Evolutionary conservation across 208 protist species (phyloP).

Genomic region (Borovskyia barvae): DNA sequence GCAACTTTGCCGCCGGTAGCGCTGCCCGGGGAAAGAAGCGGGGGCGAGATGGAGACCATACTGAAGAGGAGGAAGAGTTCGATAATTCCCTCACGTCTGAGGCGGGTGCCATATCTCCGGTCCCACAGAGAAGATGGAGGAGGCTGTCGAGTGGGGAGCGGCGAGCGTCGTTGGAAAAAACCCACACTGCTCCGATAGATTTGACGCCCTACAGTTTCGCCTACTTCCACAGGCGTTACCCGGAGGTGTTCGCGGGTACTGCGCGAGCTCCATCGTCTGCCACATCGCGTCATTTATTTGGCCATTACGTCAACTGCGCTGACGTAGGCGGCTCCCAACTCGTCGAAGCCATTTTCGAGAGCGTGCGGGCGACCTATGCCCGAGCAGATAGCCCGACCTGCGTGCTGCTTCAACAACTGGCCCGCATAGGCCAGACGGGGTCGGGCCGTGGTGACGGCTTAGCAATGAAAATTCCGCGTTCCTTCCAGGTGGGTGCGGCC

Average conservation of each 20-base stretch:
- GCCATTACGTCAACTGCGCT: constrained; percentile 84
- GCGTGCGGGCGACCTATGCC: constrained; percentile 31
- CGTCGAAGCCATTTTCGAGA: constrained; percentile 37
- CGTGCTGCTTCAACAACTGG: constrained; percentile 27
- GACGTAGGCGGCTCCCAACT: constrained; percentile 52
- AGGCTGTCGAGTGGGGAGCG: too few relatives aligned
- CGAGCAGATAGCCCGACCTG: constrained; percentile 35
- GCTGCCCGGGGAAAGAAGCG: not conserved
- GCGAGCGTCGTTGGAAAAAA: too few relatives aligned
- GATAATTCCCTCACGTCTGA: too few relatives aligned
- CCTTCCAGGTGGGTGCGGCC: not conserved
- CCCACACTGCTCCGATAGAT: not conserved
- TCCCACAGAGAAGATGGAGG: too few relatives aligned
- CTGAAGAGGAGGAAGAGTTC: not conserved
- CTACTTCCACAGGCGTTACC: constrained; percentile 29
- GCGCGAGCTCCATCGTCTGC: not conserved
- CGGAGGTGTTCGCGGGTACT: constrained; percentile 15
- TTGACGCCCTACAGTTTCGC: constrained; percentile 4
- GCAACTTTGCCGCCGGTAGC: constrained; percentile 12
- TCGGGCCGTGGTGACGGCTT: not conserved
- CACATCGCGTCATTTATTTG: constrained; percentile 26
- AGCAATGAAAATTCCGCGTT: not conserved
- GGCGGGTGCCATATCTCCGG: too few relatives aligned
- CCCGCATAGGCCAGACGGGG: constrained; percentile 9
- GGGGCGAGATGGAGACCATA: not conserved